Evolutionary conservation across 345 rosid genomes (phyloP).

Genomic region (Brassica cretica): DNA sequence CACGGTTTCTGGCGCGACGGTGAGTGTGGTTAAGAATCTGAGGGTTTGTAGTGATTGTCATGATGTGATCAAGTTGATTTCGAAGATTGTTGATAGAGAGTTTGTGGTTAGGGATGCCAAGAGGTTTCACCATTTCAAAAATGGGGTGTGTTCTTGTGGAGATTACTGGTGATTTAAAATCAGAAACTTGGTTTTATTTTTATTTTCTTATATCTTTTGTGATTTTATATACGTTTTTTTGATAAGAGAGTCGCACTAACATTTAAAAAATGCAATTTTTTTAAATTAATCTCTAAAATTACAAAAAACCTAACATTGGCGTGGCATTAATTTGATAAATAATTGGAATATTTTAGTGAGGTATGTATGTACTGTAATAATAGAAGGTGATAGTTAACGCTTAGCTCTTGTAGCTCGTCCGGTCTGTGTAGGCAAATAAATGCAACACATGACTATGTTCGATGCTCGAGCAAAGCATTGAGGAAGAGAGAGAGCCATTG

Average conservation of each 20-base stretch:
- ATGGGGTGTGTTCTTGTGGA: constrained; percentile 80
- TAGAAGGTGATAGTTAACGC: not conserved
- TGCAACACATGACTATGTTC: not conserved
- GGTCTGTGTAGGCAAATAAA: not conserved
- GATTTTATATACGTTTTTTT: not conserved
- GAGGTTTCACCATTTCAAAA: constrained; percentile 80
- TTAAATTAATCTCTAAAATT: too few relatives aligned
- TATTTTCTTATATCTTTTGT: not conserved
- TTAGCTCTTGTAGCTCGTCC: not conserved
- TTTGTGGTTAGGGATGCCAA: constrained; percentile 83
- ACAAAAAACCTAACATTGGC: too few relatives aligned
- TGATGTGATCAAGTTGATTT: constrained; percentile 62
- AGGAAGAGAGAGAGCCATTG: not conserved
- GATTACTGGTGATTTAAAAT: constrained; percentile 62
- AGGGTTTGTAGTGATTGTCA: constrained; percentile 90
- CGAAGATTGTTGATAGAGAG: constrained; percentile 61
- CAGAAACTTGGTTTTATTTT: not conserved
- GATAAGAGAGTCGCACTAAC: too few relatives aligned
- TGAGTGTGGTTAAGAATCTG: constrained; percentile 78
- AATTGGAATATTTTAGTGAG: not conserved
- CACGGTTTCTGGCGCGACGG: constrained; percentile 60
- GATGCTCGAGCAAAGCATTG: not conserved
- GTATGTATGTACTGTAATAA: too few relatives aligned
- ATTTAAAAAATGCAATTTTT: too few relatives aligned
- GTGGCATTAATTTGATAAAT: not conserved